Evolutionary conservation across 202 grass and related monocot species (phyloP).

Genomic region (Brachypodium distachyon): DNA sequence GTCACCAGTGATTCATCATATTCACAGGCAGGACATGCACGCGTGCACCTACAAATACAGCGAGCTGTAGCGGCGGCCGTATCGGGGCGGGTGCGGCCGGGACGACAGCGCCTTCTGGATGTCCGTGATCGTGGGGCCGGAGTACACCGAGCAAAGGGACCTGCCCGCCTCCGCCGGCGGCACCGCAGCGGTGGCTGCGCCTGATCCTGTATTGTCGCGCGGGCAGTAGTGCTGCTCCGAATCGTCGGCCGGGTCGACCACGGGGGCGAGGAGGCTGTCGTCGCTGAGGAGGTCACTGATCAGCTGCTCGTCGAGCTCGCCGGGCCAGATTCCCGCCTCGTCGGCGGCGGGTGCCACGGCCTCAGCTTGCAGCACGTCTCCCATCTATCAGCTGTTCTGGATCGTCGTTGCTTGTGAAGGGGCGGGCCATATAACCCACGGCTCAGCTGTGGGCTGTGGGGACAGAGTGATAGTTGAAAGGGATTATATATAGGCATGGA

Average conservation of each 20-base stretch:
- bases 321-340: slow-evolving; percentile 22
- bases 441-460: background rate
- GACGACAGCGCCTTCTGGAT: slow-evolving; percentile 53
- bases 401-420: background rate
- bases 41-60: slow-evolving; percentile 28
- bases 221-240: background rate
- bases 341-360: background rate
- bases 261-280: background rate
- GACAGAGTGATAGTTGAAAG: too few species aligned
- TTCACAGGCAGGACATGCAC: background rate
- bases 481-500: background rate
- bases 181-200: background rate
- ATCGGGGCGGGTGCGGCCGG: slow-evolving; percentile 6
- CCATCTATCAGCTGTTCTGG: slow-evolving; percentile 18
- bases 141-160: slow-evolving; percentile 44
- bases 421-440: background rate
- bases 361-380: background rate
- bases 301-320: slow-evolving; percentile 44
- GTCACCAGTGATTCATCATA: background rate
- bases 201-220: background rate
- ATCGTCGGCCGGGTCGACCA: background rate
- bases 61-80: slow-evolving; percentile 14
- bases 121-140: slow-evolving; percentile 61
- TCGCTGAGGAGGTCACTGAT: slow-evolving; percentile 49
- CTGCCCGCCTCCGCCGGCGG: slow-evolving; percentile 16